Evolutionary conservation across 176 grass and related monocot species (phyloP), one percentile per base, ranked within the genome.

Genomic region (Phyllostachys edulis): DNA sequence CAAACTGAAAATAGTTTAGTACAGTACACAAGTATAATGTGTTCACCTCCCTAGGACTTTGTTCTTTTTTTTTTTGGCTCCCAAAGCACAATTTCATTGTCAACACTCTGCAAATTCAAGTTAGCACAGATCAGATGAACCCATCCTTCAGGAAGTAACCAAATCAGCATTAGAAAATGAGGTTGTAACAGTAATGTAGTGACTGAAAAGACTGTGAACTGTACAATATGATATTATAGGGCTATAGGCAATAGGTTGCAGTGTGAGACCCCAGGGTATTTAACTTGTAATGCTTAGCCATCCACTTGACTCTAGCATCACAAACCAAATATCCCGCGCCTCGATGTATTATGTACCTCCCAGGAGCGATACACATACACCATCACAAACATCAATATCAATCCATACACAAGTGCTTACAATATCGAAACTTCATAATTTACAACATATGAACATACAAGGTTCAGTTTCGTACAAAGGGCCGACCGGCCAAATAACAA

Each of bases 21-120:
- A 32, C 32, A 51, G 11, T 63, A 87, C 7, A 34, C 27, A 65
- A 70, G 17, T 73, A 79, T 67, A 51, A 44, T 18, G 75, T 9
- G 51, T 26, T n/a, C 39, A 95, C 96, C 93, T 98, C 96, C 51
- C 89, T 85, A 49, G 91, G 70, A 88, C 36, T 92, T 80, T 92
- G 87, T 37, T 98, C 96, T n/a, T 85, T 98, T 95, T 50, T 91
- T 95, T 83, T 94, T 95, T 50, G 96, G 88, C 70, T 98, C 93
- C 96, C 96, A 98, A 42, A 98, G 45, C 32, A 95, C 83, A 77
- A 93, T 98, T 88, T 98, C 96, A 87, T 95, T 94, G 64, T 98
- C 93, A 85, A 95, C 96, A 85, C 96, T 94, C 91, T 98, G 85
- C 59, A 94, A 74, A 81, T 88, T 45, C 73, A 90, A 82, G 20